Base-by-base conservation (phyloP, 306 rosid genomes). In the Prunus salicina region DNA sequence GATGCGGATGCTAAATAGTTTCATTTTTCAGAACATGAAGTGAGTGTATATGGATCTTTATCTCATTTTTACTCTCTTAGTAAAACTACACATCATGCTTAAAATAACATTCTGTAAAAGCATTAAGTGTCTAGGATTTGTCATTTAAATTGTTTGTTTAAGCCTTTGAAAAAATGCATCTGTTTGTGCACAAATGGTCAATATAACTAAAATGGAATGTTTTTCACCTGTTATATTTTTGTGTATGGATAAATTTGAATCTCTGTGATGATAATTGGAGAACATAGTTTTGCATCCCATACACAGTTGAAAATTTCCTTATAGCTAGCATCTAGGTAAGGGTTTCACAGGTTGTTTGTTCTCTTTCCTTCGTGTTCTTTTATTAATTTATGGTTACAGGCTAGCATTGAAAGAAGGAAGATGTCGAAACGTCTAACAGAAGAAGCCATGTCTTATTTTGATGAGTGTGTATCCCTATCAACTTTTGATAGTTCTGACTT, bases 401-500 rank as follows among this genome's bases (percentile, higher is more conserved):
- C 90, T 73, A 95, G 98, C 87, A 83, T 95, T 74, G 98, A 95
- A 89, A 89, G 96, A 60, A 92, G 96, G 76, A 90, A 82, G 85
- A 87, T 95, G 93, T 90, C 98, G 45, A 95, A 82, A 78, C 91
- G 96, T 51, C 90, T 95, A 71, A 88, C 87, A 5, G 97, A 92
- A 69, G 98, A 95, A 80, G 98, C 98, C 74, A 80, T 90, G 90
- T 82, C 96, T 57, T 95, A 95, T 82, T 95, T 95, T 81, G 98
- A 95, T 10, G 97, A 92, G 86, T 95, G 97, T 66, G 90, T 92
- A 43, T 95, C 97, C 11, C 73, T 95, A 28, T 95, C 98, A 63
- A 89, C 98, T 53, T 92, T 95, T 80, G 98, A 95, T 87, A 88
- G 98, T 80, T 95, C 97, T 4, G 98, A 95, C 85, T 89, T 92